These are phyloP conservation scores for Aspergillus sparsus DNA, from an alignment of 495 filamentous ascomycete genomes.

Conservation along the genomic window DNA sequence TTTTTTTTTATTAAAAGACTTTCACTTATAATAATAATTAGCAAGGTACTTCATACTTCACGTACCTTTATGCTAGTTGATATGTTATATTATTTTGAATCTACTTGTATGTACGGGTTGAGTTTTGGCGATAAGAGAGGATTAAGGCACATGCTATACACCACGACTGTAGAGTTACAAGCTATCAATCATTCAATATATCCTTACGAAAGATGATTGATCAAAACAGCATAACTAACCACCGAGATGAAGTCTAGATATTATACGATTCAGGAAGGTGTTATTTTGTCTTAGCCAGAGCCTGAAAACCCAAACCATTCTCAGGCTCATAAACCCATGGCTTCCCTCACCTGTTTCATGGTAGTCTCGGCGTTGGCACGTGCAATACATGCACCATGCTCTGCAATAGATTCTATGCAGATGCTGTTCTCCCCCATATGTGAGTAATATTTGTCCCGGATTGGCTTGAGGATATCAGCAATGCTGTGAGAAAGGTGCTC, in stretches of 20 bases:
- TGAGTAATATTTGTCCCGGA: conserved; percentile 63
- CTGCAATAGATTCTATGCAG: conserved; percentile 60
- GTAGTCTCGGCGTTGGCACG: conserved; percentile 63
- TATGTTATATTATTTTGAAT: too few species aligned
- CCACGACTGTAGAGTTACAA: too few species aligned
- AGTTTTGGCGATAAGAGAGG: too few species aligned
- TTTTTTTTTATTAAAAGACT: too few species aligned
- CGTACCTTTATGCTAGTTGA: too few species aligned
- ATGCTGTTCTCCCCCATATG: conserved; percentile 49
- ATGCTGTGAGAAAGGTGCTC: conserved; percentile 58
- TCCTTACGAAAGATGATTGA: too few species aligned
- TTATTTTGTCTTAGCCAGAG: background rate
- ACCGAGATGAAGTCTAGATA: background rate
- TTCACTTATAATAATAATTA: too few species aligned
- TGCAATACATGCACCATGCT: conserved; percentile 62
- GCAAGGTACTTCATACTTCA: too few species aligned
- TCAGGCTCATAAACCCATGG: conserved; percentile 57
- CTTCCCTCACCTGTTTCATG: conserved; percentile 62
- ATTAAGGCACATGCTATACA: too few species aligned
- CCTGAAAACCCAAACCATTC: too few species aligned
- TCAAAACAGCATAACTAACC: background rate
- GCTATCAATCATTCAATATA: too few species aligned
- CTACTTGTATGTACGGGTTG: too few species aligned
- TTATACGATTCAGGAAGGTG: background rate
- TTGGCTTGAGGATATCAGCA: conserved; percentile 49